Conservation (phyloP, 1,284 basidiomycete genomes). For the Malassezia vespertilionis region DNA sequence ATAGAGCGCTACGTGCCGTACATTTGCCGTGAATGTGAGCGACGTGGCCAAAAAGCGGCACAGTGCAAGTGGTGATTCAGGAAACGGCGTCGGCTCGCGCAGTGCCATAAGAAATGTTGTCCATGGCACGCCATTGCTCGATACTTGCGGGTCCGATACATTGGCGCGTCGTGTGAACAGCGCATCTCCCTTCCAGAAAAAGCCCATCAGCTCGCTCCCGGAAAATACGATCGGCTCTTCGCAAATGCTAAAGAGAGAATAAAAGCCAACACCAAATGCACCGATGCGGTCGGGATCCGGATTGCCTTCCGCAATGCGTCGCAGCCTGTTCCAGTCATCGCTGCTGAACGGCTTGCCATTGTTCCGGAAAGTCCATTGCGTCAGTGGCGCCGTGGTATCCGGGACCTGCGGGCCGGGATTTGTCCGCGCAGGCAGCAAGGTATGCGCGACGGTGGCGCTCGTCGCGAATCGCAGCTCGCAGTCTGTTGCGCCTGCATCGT, state of each 20-base stretch:
- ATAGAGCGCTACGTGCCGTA: conserved; percentile 57
- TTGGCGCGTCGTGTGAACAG: conserved; percentile 38
- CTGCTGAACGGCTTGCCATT: conserved; percentile 55
- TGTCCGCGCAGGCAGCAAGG: neutral
- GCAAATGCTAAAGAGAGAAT: conserved; percentile 51
- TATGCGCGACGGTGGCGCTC: conserved; percentile 17
- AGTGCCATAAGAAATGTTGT: conserved; percentile 84
- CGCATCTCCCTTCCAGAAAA: conserved; percentile 68
- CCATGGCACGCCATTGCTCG: conserved; percentile 54
- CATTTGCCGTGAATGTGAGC: conserved; percentile 81
- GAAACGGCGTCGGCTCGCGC: conserved; percentile 70
- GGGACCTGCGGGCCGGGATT: conserved; percentile 19
- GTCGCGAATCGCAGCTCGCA: conserved; percentile 44
- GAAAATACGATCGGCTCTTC: conserved; percentile 88
- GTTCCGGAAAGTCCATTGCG: conserved; percentile 61
- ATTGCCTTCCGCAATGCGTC: conserved; percentile 51
- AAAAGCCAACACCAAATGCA: conserved; percentile 52
- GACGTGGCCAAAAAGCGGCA: conserved; percentile 81
- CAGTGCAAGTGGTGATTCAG: conserved; percentile 67
- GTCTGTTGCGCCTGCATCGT: conserved; percentile 66
- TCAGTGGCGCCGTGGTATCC: conserved; percentile 44
- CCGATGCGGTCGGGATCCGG: conserved; percentile 53
- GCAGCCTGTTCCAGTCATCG: conserved; percentile 44
- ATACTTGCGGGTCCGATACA: conserved; percentile 20
- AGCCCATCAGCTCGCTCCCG: conserved; percentile 73